Evolutionary conservation across 75 land plant genomes (phyloP), one percentile per base, ranked within the genome.

Genomic region (Adiantum capillusveneris): DNA sequence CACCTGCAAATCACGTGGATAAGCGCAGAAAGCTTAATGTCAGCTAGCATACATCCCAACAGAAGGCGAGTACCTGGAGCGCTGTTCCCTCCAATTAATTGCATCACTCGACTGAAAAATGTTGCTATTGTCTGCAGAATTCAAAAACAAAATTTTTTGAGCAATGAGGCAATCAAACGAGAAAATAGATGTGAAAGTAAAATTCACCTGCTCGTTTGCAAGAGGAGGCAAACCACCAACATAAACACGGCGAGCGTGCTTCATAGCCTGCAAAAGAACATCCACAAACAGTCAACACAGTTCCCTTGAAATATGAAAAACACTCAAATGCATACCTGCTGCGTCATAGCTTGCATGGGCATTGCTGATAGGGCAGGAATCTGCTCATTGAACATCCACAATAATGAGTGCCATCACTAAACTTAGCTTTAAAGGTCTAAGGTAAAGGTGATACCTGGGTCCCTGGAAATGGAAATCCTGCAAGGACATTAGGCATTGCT

Each of bases 81-180:
- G 29, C 96, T 89, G 43, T 89, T 93, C 29, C 98, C 98, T 31
- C 94, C 98, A 72, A 93, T 83, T 62, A 85, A 83, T 31, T 90
- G 65, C 98, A 94, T 94, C 44, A 83, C 98, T 50, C 80, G 84
- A 60, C 80, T 94, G 65, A 90, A 94, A 64, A 75, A 94, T 0
- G 81, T 77, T 11, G 96, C 98, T 25, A 94, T 79, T 36, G 82
- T 78, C 97, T 92, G 84, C 58, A 72, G n/a, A 31, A 20, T n/a
- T 20, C 17, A 46, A 46, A 1, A 46, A 46, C 5, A 9, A 9
- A 34, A 34, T n/a, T n/a, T n/a, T n/a, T n/a, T n/a, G 9, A 34
- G 9, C 3, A 34, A 34, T 34, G 37, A 34, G 9, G 37, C 9
- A 34, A 34, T 34, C 7, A 34, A 34, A 34, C 37, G 9, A 5